Percentiles rank a stretch among this genome's conserved stretches.
These are phyloP conservation scores for Acrodontium crateriforme DNA, from an alignment of 2,329 filamentous ascomycete species.

Conservation along the genomic window DNA sequence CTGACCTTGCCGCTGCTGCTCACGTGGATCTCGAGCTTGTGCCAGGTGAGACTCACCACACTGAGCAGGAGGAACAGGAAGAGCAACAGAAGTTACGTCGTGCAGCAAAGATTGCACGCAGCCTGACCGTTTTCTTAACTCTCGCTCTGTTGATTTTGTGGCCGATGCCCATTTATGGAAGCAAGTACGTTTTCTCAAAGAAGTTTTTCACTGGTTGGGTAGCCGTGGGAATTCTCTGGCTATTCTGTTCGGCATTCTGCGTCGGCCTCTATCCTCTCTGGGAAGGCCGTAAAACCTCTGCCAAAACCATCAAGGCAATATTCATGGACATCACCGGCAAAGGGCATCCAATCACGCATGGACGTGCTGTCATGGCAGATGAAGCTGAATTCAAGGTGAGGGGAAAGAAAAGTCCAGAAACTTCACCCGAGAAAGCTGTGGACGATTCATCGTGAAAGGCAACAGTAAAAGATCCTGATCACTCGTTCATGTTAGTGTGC, in stretches of 20 bases:
- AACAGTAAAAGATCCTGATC: no score
- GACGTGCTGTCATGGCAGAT: conserved; percentile 16
- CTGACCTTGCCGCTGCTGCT: conserved; percentile 50
- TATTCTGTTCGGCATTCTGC: conserved; percentile 56
- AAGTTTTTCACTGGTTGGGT: conserved; percentile 47
- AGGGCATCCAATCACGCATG: conserved; percentile 18
- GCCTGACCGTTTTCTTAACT: conserved; percentile 49
- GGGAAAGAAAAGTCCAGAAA: conserved; percentile 15
- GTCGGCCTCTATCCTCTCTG: conserved; percentile 73
- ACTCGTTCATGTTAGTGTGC: no score
- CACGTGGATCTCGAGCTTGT: conserved; percentile 53
- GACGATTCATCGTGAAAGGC: conserved; percentile 2
- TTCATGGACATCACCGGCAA: conserved; percentile 41
- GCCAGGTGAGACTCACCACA: conserved; percentile 34
- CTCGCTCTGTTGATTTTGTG: conserved; percentile 62
- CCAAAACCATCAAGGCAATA: conserved; percentile 47
- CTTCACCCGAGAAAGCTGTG: conserved; percentile 16
- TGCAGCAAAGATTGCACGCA: conserved; percentile 38
- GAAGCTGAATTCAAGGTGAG: conserved; percentile 13
- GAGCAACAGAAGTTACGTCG: conserved; percentile 31
- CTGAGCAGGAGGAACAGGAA: conserved; percentile 25
- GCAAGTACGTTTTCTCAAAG: conserved; percentile 67
- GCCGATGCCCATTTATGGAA: conserved; percentile 86
- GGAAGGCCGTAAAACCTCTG: conserved; percentile 59
- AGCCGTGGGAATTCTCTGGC: conserved; percentile 61